Conservation (phyloP, 2,329 filamentous ascomycete species). For the Talaromyces sp. region DNA sequence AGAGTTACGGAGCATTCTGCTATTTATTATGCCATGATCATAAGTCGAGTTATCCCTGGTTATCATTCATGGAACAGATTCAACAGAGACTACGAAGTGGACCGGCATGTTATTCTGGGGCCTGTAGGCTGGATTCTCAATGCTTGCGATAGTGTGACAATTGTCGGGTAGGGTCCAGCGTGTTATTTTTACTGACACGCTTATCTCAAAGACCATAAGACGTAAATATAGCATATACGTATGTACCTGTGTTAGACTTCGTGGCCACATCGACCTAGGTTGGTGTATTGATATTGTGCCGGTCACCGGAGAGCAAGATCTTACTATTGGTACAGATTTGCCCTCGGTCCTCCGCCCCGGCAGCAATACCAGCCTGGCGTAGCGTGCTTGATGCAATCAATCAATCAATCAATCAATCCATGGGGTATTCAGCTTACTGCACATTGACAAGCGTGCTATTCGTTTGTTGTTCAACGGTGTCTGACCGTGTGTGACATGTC, state of each 20-base stretch:
- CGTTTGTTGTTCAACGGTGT: not conserved
- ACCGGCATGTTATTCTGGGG: not conserved
- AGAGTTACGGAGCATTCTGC: not conserved
- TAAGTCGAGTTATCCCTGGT: not conserved
- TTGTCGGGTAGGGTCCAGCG: not conserved
- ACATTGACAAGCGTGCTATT: not conserved
- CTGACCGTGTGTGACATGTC: conserved; percentile 4
- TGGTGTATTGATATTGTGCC: not conserved
- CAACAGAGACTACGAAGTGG: not conserved
- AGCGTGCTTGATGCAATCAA: not conserved
- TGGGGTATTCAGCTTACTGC: not conserved
- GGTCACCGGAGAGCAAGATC: not conserved
- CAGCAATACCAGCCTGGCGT: not conserved
- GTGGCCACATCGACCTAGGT: not conserved
- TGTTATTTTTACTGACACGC: not conserved
- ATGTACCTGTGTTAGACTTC: not conserved
- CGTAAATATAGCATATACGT: not conserved
- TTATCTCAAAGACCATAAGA: conserved; percentile 1
- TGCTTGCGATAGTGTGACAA: not conserved
- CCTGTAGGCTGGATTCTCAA: not conserved
- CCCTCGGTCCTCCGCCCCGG: conserved; percentile 5
- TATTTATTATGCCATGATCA: not conserved
- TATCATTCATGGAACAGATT: not conserved
- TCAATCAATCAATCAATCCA: not conserved
- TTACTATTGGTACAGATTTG: not conserved